Evolutionary conservation across 257 asterid species (phyloP).

Genomic region (Solanum megistacrolobum): DNA sequence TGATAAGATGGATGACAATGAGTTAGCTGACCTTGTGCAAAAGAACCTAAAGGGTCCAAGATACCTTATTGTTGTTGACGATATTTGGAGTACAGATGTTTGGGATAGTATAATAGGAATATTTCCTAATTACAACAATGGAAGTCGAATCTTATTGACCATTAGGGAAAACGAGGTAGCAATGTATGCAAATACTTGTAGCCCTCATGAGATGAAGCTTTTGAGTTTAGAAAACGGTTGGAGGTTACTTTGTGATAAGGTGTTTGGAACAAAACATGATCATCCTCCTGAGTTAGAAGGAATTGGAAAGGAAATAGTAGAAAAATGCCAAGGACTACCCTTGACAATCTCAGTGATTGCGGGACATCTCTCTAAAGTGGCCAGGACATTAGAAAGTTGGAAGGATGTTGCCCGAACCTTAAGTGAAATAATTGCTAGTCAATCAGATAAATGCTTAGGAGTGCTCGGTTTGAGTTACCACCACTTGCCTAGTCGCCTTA

Average conservation of each 20-base stretch:
- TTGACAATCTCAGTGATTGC: background rate
- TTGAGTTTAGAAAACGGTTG: background rate
- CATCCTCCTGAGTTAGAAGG: background rate
- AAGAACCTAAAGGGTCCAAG: background rate
- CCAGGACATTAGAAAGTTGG: background rate
- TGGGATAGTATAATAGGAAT: background rate
- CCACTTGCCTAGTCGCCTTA: background rate
- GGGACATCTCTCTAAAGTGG: background rate
- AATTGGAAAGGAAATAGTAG: background rate
- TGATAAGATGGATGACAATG: background rate
- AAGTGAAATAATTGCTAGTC: background rate
- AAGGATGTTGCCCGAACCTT: background rate
- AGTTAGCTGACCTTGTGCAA: background rate
- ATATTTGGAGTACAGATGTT: background rate
- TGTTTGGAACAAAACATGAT: background rate
- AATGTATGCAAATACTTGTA: background rate
- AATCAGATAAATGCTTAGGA: background rate
- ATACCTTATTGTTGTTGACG: background rate
- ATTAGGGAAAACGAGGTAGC: background rate
- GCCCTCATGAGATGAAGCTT: background rate
- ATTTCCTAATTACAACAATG: background rate
- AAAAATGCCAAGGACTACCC: background rate
- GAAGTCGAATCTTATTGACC: background rate
- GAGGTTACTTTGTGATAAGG: background rate
- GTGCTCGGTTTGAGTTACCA: background rate